Percentiles rank a stretch among this genome's conserved stretches.
Evolutionary conservation across 2,329 filamentous ascomycete genomes (phyloP).

Genomic region (Orbilia oligospora): DNA sequence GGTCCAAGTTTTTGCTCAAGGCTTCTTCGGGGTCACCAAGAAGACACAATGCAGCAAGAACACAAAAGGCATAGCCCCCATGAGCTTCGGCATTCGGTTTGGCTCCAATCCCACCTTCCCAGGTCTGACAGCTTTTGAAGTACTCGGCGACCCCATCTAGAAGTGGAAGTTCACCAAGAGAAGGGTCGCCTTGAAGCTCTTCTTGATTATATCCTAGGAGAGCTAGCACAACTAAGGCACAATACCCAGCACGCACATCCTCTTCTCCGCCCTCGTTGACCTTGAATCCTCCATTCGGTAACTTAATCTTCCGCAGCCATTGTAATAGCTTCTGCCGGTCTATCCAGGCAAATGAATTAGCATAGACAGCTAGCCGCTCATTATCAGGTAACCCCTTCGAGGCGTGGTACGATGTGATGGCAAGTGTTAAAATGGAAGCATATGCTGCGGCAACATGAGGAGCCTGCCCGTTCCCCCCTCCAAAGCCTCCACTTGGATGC

Average conservation of each 20-base stretch:
- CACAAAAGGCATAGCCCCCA: constrained; percentile 96
- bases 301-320: constrained; percentile 89
- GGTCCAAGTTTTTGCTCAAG: constrained; percentile 72
- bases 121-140: constrained; percentile 77
- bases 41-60: constrained; percentile 87
- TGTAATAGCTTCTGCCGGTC: constrained; percentile 90
- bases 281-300: constrained; percentile 88
- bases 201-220: constrained; percentile 72
- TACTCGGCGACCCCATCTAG: constrained; percentile 66
- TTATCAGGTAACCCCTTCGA: constrained; percentile 64
- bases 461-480: constrained; percentile 90
- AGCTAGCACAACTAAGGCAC: constrained; percentile 85
- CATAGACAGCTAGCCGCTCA: constrained; percentile 76
- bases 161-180: constrained; percentile 43
- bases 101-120: constrained; percentile 91
- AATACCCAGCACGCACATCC: constrained; percentile 94
- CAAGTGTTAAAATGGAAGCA: constrained; percentile 82
- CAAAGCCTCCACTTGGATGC: constrained; percentile 87
- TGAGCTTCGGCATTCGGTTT: constrained; percentile 90
- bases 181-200: constrained; percentile 42
- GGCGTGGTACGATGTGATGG: constrained; percentile 68
- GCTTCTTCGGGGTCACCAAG: constrained; percentile 78
- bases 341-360: constrained; percentile 68
- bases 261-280: constrained; percentile 89
- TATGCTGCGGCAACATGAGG: constrained; percentile 93